phyloP scores from a whole-genome alignment of 2,329 filamentous ascomycete species.

The Aureobasidium sp. region DNA sequence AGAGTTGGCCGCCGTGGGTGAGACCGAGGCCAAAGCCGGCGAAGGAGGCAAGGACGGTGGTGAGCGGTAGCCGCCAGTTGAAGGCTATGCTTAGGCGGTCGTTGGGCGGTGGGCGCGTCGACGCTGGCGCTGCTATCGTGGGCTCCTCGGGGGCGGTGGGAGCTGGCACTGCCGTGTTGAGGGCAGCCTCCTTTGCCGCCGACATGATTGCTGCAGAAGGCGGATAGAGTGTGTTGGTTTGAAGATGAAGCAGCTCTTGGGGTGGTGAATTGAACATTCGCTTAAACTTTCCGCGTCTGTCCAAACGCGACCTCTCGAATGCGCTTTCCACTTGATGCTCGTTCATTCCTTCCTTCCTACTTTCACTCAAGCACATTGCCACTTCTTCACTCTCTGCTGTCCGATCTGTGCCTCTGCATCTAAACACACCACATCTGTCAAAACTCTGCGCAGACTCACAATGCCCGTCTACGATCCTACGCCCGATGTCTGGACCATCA shows the following conservation, averaged over 20 bases:
- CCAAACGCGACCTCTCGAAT: neutral
- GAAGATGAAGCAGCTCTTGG: slow-evolving; percentile 1
- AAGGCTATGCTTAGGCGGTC: slow-evolving; percentile 27
- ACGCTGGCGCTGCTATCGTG: neutral
- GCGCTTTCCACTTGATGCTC: neutral
- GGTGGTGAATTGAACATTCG: neutral
- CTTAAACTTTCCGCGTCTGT: neutral
- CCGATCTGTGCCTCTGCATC: neutral
- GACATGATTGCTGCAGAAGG: slow-evolving; percentile 5
- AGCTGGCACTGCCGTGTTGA: neutral
- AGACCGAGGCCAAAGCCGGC: slow-evolving; percentile 25
- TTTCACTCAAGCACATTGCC: neutral
- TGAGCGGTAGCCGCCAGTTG: slow-evolving; percentile 23
- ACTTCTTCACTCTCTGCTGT: neutral
- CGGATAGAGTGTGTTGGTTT: too few species aligned
- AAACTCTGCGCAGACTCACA: neutral
- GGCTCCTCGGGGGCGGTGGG: neutral
- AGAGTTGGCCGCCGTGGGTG: slow-evolving; percentile 24
- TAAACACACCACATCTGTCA: neutral
- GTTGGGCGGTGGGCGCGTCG: slow-evolving; percentile 2
- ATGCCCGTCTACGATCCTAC: slow-evolving; percentile 21
- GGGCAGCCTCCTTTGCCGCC: neutral
- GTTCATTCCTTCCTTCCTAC: neutral
- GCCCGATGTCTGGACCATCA: slow-evolving; percentile 32
- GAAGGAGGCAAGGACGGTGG: slow-evolving; percentile 19